These are phyloP conservation scores for Fusarium longipes DNA, from an alignment of 2,329 filamentous ascomycete genomes.

Conservation along the genomic window DNA sequence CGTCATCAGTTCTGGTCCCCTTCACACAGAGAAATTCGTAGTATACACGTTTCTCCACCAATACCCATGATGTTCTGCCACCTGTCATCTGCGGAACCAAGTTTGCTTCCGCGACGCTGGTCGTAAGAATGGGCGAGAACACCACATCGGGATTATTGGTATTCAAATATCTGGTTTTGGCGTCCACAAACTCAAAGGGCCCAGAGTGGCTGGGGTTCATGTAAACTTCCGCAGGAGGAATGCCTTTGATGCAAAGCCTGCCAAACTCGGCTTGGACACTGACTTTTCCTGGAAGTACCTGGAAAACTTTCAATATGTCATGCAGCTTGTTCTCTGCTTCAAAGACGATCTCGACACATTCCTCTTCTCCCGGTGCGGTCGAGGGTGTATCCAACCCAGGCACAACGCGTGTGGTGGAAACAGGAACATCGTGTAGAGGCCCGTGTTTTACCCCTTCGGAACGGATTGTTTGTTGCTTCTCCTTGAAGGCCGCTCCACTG, in stretches of 20 bases:
- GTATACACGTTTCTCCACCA: conserved; percentile 30
- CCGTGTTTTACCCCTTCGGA: background rate
- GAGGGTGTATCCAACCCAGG: conserved; percentile 21
- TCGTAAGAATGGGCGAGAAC: conserved; percentile 48
- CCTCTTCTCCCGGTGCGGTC: background rate
- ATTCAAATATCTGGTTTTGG: conserved; percentile 23
- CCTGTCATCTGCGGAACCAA: conserved; percentile 25
- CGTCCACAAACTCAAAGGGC: conserved; percentile 26
- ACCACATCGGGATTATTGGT: conserved; percentile 19
- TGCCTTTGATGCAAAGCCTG: conserved; percentile 45
- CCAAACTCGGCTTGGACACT: conserved; percentile 46
- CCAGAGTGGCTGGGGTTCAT: conserved; percentile 18
- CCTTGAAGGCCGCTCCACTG: too few species aligned
- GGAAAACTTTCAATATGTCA: conserved; percentile 34
- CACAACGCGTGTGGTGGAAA: background rate
- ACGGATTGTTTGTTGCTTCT: background rate
- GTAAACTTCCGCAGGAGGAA: conserved; percentile 33
- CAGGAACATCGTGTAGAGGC: background rate
- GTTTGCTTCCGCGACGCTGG: conserved; percentile 44
- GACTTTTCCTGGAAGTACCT: conserved; percentile 42
- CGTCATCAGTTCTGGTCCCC: background rate
- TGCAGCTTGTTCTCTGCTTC: conserved; percentile 21
- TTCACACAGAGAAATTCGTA: conserved; percentile 46
- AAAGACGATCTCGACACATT: conserved; percentile 15
- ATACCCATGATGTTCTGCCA: conserved; percentile 36